Base-by-base conservation (phyloP, 331 rosid species). In the Ulmus americana region DNA sequence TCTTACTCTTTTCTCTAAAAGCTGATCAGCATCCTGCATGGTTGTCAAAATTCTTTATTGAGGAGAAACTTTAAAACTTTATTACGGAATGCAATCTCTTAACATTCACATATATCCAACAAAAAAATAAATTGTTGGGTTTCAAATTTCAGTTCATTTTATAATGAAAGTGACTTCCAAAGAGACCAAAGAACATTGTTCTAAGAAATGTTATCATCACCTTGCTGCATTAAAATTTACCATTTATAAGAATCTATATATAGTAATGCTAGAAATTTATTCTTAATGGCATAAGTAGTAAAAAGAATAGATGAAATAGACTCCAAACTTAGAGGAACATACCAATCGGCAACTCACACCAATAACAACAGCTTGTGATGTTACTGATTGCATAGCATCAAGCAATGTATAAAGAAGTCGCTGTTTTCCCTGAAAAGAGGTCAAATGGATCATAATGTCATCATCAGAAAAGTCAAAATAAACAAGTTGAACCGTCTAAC, bases 11-110 rank as follows among this genome's bases (percentile, higher is more conserved):
- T 92, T 92, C 70, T 92, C 96, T 71, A 92, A 77, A 63, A 89
- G 82, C 82, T 86, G 96, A 77, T 89, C 98, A 3, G 98, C 96
- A 76, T 89, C 98, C 98, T 92, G 84, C 82, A 77, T n/a, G 47
- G 62, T 47, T 59, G 52, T 61, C 49, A 48, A 62, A 54, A 42
- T 61, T 66, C 51, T 67, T 61, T 48, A 64, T n/a, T 57, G 65
- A 39, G 45, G 59, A 55, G 45, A 48, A 65, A 63, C 68, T 56
- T 61, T 55, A 49, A 66, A 46, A 70, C 58, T 55, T 46, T 55
- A 40, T 53, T 57, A 39, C 14, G 51, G 39, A 47, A 51, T 54
- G 47, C 48, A 40, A 51, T 64, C 13, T 66, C 59, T 46, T 58
- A 52, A 8, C 11, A 14, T 56, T 28, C 50, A 39, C 60, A 14